Percentiles rank a stretch among this genome's conserved stretches.
These are phyloP conservation scores for Emergomyces africanus DNA, from an alignment of 2,329 filamentous ascomycete species.

Conservation along the genomic window DNA sequence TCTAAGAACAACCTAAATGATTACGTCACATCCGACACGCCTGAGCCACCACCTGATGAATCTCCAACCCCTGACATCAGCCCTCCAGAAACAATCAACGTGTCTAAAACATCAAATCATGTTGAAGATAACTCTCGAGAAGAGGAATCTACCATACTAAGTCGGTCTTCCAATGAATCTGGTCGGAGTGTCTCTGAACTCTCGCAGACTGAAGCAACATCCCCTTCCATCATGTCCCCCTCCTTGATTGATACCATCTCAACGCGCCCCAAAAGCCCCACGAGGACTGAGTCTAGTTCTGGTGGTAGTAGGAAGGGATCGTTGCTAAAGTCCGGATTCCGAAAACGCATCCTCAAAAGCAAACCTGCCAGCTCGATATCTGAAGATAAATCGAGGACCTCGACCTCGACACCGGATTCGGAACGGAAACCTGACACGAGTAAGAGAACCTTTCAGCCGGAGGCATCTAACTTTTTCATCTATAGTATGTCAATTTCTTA, in stretches of 20 bases:
- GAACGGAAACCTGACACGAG: neutral
- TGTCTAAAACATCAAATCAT: neutral
- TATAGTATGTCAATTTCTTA: neutral
- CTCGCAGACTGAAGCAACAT: slow-evolving; percentile 1
- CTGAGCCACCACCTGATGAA: slow-evolving; percentile 2
- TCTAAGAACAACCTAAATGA: slow-evolving; percentile 2
- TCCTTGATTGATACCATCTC: neutral
- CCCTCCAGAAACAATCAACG: neutral
- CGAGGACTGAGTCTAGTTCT: neutral
- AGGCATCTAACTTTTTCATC: neutral
- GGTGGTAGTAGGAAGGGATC: neutral
- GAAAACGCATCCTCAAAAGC: neutral
- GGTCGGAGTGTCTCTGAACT: neutral
- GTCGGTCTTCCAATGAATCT: slow-evolving; percentile 1
- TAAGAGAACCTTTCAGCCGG: neutral
- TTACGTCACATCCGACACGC: neutral
- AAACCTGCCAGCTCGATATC: neutral
- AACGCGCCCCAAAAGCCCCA: neutral
- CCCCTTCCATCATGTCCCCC: neutral
- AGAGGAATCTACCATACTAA: neutral
- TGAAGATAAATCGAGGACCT: neutral
- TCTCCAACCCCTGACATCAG: neutral
- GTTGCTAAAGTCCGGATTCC: neutral
- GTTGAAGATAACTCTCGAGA: neutral
- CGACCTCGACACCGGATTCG: neutral